Percentiles rank a stretch among this genome's conserved stretches.
Evolutionary conservation across 2,329 filamentous ascomycete genomes (phyloP).

Genomic region (Ophiocordyceps camponoti-leonardi): DNA sequence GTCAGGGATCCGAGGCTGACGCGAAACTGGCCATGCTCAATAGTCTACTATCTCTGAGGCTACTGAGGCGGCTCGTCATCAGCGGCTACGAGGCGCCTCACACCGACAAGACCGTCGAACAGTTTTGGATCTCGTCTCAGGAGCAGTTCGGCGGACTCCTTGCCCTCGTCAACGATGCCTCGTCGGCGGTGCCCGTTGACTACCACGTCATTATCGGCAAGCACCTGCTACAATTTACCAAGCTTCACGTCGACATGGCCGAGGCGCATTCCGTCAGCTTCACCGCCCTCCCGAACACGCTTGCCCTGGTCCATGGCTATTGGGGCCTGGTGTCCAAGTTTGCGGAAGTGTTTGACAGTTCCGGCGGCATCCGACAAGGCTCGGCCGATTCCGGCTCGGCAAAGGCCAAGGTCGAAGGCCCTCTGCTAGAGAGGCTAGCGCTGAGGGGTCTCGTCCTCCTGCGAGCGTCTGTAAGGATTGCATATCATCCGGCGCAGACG

Average conservation of each 20-base stretch:
- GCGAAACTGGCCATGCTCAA: constrained; percentile 52
- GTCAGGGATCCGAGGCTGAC: constrained; percentile 38
- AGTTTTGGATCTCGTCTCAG: constrained; percentile 68
- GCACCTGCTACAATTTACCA: constrained; percentile 78
- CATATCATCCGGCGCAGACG: constrained; percentile 61
- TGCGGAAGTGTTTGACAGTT: constrained; percentile 53
- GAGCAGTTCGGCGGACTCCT: constrained; percentile 66
- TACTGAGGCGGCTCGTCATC: constrained; percentile 61
- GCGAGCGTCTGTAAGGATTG: constrained; percentile 69
- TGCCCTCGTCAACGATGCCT: constrained; percentile 38
- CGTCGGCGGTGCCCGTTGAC: constrained; percentile 32
- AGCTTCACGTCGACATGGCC: constrained; percentile 79
- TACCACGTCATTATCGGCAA: constrained; percentile 56
- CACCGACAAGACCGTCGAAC: constrained; percentile 54
- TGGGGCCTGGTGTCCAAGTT: constrained; percentile 69
- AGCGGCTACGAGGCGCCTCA: constrained; percentile 74
- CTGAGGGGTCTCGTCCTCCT: constrained; percentile 72
- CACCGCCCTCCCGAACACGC: constrained; percentile 60
- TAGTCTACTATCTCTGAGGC: constrained; percentile 64
- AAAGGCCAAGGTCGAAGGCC: constrained; percentile 37
- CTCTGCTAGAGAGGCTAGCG: constrained; percentile 60
- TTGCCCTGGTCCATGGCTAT: constrained; percentile 64
- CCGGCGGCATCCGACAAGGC: constrained; percentile 34
- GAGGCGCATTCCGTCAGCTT: constrained; percentile 68
- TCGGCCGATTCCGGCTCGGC: constrained; percentile 17